phyloP scores from a whole-genome alignment of 2,329 filamentous ascomycete species.

The Aspergillus bombycis region DNA sequence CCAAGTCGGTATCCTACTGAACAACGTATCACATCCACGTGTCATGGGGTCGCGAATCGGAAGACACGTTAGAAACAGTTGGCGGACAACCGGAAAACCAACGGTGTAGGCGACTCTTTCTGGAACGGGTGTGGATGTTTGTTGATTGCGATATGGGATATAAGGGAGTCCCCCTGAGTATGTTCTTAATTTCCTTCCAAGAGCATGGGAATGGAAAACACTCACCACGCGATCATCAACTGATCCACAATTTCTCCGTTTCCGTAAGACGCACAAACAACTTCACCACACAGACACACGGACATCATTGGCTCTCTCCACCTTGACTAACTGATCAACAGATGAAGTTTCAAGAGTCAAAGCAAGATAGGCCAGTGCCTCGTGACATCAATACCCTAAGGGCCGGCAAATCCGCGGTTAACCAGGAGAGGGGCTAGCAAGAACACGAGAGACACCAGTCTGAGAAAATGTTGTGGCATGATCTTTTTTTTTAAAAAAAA shows the following conservation, averaged over 20 bases:
- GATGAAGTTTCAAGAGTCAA: background rate
- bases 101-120: background rate
- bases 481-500: background rate
- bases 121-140: background rate
- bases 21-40: background rate
- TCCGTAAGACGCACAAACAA: background rate
- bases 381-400: background rate
- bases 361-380: background rate
- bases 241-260: conserved; percentile 4
- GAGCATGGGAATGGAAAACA: background rate
- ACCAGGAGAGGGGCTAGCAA: background rate
- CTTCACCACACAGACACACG: background rate
- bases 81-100: background rate
- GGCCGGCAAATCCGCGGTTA: background rate
- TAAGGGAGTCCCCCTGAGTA: background rate
- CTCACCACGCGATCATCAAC: background rate
- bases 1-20: background rate
- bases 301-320: background rate
- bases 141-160: background rate
- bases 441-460: background rate
- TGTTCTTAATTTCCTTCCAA: background rate
- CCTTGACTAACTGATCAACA: conserved; percentile 2
- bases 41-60: background rate
- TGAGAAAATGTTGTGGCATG: background rate
- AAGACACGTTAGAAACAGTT: background rate